Conservation (phyloP, 176 grass and related monocot species). For the Guadua angustifolia region DNA sequence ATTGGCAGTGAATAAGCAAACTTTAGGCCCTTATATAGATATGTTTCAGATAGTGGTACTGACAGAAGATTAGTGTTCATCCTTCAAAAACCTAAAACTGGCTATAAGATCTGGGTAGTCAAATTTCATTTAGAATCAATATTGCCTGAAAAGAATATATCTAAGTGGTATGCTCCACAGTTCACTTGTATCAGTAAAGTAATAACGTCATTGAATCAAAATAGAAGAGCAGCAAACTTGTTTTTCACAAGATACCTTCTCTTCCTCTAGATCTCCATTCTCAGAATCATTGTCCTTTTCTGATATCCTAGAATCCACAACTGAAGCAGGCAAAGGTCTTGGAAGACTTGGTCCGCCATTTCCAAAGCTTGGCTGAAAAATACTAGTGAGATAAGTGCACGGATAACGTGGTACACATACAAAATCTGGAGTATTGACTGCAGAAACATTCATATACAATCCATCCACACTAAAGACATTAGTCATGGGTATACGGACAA, state of each 20-base stretch:
- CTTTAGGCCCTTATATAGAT: neutral
- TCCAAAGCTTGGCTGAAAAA: conserved; percentile 68
- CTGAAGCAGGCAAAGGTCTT: conserved; percentile 77
- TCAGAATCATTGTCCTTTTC: conserved; percentile 38
- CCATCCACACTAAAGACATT: neutral
- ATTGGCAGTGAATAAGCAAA: conserved; percentile 16
- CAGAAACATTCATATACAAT: conserved; percentile 20
- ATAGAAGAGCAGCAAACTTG: conserved; percentile 6
- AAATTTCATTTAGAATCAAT: neutral
- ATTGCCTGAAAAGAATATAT: conserved; percentile 2
- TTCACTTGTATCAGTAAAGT: neutral
- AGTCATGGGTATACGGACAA: neutral
- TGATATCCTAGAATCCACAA: conserved; percentile 61
- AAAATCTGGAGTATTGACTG: conserved; percentile 14
- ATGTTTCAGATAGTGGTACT: conserved; percentile 7
- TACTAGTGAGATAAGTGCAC: neutral
- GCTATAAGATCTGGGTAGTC: neutral
- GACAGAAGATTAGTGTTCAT: neutral
- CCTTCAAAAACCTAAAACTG: conserved; percentile 13
- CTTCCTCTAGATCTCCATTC: conserved; percentile 41
- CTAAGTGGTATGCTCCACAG: neutral
- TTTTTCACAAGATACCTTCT: conserved; percentile 57
- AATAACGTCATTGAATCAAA: conserved; percentile 18
- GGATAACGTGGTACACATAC: neutral
- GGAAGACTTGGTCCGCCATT: conserved; percentile 70